Conservation (phyloP, 2,329 filamentous ascomycete species). For the Tolypocladium ovalisporum region DNA sequence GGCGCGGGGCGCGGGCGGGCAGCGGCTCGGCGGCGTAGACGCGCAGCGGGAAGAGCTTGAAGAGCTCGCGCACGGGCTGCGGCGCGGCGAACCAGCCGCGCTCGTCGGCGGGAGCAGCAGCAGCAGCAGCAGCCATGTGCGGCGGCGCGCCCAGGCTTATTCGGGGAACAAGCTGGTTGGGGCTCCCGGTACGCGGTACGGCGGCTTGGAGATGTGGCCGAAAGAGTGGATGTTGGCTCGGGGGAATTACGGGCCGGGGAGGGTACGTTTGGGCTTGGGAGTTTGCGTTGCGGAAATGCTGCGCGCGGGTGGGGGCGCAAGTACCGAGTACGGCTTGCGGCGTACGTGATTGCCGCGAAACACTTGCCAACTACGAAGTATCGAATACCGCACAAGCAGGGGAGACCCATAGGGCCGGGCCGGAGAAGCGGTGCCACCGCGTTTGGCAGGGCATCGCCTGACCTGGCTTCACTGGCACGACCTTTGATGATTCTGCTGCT, state of each 20-base stretch:
- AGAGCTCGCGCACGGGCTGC: constrained; percentile 66
- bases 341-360: too few species aligned
- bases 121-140: neutral
- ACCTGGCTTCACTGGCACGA: too few species aligned
- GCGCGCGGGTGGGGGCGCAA: neutral
- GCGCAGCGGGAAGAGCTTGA: constrained; percentile 71
- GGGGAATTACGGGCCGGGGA: neutral
- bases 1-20: constrained; percentile 43
- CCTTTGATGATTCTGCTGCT: neutral
- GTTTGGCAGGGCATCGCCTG: neutral
- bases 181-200: neutral
- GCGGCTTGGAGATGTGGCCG: neutral
- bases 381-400: neutral
- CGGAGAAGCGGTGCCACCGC: neutral
- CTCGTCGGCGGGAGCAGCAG: constrained; percentile 6
- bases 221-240: neutral
- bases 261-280: too few species aligned
- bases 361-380: neutral
- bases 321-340: neutral
- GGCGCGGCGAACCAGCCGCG: constrained; percentile 49
- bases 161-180: neutral
- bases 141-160: neutral
- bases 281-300: neutral
- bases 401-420: neutral
- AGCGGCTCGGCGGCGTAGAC: constrained; percentile 67